A percentile compares a stretch with the other conserved stretches of the same genome.
Evolutionary conservation across 1,139 yeast species (phyloP).

Genomic region (Geotrichum klebahnii): DNA sequence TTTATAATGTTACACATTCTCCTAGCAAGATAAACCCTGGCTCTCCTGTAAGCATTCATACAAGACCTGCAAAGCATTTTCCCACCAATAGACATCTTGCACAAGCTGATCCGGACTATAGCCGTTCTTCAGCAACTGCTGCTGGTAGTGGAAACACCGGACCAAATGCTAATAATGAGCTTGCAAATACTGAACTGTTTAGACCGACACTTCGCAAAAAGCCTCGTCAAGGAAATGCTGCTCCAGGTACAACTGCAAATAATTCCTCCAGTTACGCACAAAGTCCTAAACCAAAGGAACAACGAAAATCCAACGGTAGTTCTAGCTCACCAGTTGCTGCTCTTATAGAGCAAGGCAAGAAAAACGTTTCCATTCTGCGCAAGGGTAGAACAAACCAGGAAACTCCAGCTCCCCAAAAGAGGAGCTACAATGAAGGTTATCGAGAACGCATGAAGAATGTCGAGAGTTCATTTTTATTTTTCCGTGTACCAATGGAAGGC

Average conservation of each 20-base stretch:
- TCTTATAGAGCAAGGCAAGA: no score
- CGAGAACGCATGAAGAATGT: constrained; percentile 20
- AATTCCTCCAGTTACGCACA: no score
- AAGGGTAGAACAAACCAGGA: not conserved
- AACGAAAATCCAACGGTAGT: not conserved
- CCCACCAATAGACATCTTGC: constrained; percentile 1
- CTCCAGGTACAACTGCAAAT: not conserved
- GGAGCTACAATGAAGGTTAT: constrained; percentile 19
- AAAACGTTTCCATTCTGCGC: not conserved
- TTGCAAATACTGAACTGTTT: not conserved
- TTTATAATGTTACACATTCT: not conserved
- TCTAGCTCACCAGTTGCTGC: not conserved
- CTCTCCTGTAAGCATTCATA: not conserved
- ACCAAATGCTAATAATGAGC: not conserved
- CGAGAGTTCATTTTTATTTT: constrained; percentile 12
- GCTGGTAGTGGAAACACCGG: not conserved
- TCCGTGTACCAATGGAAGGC: constrained; percentile 8
- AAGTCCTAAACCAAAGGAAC: no score
- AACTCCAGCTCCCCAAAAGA: no score
- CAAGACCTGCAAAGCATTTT: not conserved
- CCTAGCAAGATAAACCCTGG: not conserved
- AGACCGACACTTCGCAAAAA: not conserved
- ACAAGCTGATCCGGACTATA: constrained; percentile 6
- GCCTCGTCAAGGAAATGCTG: not conserved
- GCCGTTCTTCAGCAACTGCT: not conserved